phyloP scores from a whole-genome alignment of 1,284 basidiomycete species.

The Boletus mariae region DNA sequence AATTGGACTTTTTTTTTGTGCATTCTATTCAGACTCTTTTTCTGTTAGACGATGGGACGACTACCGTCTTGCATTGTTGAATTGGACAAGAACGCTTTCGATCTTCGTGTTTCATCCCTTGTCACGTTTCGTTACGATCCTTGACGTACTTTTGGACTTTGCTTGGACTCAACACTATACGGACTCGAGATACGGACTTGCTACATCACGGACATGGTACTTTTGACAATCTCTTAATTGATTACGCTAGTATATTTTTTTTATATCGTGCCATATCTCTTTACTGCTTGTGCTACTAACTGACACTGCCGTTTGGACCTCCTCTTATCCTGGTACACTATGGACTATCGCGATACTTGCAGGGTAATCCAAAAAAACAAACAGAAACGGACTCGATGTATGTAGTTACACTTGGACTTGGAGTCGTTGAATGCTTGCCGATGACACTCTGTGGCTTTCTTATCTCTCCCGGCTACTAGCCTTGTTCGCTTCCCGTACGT shows the following conservation, averaged over 20 bases:
- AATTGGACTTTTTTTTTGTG: constrained; percentile 15
- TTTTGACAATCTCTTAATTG: constrained; percentile 21
- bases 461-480: background rate
- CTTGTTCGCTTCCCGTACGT: background rate
- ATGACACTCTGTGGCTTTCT: background rate
- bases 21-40: constrained; percentile 6
- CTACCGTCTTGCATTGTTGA: constrained; percentile 1
- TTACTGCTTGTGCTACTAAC: constrained; percentile 3
- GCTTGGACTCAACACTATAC: constrained; percentile 13
- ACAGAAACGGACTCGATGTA: constrained; percentile 16
- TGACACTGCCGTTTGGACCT: constrained; percentile 10
- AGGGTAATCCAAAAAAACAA: constrained; percentile 15
- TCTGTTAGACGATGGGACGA: constrained; percentile 9
- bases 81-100: constrained; percentile 4
- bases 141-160: constrained; percentile 21
- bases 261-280: constrained; percentile 21
- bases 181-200: constrained; percentile 28
- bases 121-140: constrained; percentile 21
- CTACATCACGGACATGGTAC: constrained; percentile 19
- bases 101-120: constrained; percentile 4
- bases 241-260: constrained; percentile 28
- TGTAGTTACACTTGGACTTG: constrained; percentile 4
- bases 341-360: background rate
- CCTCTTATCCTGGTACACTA: background rate
- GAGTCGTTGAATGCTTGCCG: background rate